Conservation (phyloP, 1,139 yeast genomes). For the Blastobotrys capitulatus region DNA sequence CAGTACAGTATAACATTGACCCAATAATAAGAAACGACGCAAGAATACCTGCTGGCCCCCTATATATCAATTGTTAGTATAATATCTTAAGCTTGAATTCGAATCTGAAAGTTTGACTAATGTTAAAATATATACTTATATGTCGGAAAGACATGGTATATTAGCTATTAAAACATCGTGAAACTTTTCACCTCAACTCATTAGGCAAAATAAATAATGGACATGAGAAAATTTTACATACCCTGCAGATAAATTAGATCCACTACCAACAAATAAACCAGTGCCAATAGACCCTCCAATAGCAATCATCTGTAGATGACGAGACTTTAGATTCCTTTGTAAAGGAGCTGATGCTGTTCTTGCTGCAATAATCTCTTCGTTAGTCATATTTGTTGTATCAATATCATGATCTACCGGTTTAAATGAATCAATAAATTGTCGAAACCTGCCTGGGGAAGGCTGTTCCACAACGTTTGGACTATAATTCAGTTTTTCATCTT, state of each 20-base stretch:
- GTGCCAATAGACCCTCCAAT: slow-evolving; percentile 85
- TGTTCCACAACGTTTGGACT: background rate
- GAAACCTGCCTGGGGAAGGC: background rate
- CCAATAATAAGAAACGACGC: slow-evolving; percentile 69
- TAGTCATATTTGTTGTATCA: slow-evolving; percentile 24
- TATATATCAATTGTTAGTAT: no score
- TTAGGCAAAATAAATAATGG: no score
- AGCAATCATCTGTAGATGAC: slow-evolving; percentile 66
- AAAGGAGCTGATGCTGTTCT: slow-evolving; percentile 36
- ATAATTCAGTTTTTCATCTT: background rate
- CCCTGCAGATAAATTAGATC: background rate
- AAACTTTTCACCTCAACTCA: background rate
- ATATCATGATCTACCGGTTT: slow-evolving; percentile 23
- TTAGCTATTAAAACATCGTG: background rate
- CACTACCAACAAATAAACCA: slow-evolving; percentile 49
- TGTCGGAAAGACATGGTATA: no score
- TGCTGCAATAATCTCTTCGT: slow-evolving; percentile 24
- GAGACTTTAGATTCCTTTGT: slow-evolving; percentile 39
- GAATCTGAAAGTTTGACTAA: slow-evolving; percentile 58
- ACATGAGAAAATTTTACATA: no score
- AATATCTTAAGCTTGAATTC: no score
- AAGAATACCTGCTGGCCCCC: slow-evolving; percentile 72
- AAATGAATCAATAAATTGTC: slow-evolving; percentile 26
- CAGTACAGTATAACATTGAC: slow-evolving; percentile 65
- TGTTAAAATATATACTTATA: no score